Evolutionary conservation across 2,329 filamentous ascomycete genomes (phyloP).

Genomic region (Colletotrichum lini): DNA sequence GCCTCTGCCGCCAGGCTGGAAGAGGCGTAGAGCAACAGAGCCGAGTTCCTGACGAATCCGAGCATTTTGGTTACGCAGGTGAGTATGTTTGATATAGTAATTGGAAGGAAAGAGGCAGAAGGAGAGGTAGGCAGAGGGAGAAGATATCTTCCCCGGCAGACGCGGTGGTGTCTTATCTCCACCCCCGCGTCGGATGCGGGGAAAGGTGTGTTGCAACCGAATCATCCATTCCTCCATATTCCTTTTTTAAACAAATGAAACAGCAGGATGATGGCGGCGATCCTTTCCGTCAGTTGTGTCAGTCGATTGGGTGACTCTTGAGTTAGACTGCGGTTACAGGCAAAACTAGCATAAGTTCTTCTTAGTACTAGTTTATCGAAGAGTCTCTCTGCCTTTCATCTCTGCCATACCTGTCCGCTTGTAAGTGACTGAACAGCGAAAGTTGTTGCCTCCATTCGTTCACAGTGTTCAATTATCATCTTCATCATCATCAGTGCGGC

Average conservation of each 20-base stretch:
- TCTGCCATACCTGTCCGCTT: too few relatives aligned
- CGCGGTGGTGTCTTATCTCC: not conserved
- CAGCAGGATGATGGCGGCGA: not conserved
- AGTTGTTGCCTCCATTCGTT: too few relatives aligned
- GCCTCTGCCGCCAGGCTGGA: not conserved
- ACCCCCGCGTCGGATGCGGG: slow-evolving; percentile 22
- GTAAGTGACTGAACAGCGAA: too few relatives aligned
- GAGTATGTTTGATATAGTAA: not conserved
- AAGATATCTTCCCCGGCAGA: not conserved
- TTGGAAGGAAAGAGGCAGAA: not conserved
- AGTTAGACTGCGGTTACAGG: too few relatives aligned
- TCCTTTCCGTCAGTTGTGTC: not conserved
- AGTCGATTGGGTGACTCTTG: too few relatives aligned
- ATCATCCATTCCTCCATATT: not conserved
- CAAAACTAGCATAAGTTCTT: too few relatives aligned
- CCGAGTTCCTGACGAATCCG: not conserved
- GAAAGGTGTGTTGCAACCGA: slow-evolving; percentile 11
- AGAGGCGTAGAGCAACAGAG: not conserved
- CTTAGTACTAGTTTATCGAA: too few relatives aligned
- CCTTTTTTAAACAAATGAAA: not conserved
- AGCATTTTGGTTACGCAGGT: not conserved
- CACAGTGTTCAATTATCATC: too few relatives aligned
- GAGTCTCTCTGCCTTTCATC: too few relatives aligned
- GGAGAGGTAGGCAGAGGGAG: not conserved
- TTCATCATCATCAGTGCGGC: too few relatives aligned